Evolutionary conservation across 306 rosid genomes (phyloP).

Genomic region (Glycine soja): DNA sequence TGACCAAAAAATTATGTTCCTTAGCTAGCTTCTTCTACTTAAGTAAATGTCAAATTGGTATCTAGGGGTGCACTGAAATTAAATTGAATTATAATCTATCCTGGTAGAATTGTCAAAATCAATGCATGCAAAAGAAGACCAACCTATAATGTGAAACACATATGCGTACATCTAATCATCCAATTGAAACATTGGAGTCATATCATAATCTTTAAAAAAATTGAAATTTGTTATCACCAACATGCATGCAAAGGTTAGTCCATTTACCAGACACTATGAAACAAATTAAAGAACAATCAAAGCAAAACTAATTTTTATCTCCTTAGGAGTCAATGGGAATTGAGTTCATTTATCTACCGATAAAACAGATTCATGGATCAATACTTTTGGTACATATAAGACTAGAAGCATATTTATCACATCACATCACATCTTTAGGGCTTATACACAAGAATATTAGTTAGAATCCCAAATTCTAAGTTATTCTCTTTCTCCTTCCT

Average conservation of each 20-base stretch:
- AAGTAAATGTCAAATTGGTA: too few relatives aligned
- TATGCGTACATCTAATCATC: neutral
- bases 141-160: conserved; percentile 61
- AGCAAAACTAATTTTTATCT: conserved; percentile 63
- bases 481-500: neutral
- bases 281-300: conserved; percentile 20
- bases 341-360: neutral
- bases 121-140: conserved; percentile 75
- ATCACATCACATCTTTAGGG: neutral
- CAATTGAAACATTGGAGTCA: conserved; percentile 34
- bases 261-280: conserved; percentile 11
- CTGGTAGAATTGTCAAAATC: conserved; percentile 57
- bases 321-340: conserved; percentile 86
- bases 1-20: too few relatives aligned
- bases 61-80: too few relatives aligned
- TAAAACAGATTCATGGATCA: conserved; percentile 26
- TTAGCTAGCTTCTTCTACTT: too few relatives aligned
- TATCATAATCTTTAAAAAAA: conserved; percentile 25
- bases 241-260: conserved; percentile 6
- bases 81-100: conserved; percentile 24
- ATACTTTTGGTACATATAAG: neutral
- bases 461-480: neutral
- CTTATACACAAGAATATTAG: neutral
- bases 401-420: neutral
- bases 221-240: conserved; percentile 21